phyloP scores from a whole-genome alignment of 768 basidiomycete species.

The Candolleomyces efflorescens region DNA sequence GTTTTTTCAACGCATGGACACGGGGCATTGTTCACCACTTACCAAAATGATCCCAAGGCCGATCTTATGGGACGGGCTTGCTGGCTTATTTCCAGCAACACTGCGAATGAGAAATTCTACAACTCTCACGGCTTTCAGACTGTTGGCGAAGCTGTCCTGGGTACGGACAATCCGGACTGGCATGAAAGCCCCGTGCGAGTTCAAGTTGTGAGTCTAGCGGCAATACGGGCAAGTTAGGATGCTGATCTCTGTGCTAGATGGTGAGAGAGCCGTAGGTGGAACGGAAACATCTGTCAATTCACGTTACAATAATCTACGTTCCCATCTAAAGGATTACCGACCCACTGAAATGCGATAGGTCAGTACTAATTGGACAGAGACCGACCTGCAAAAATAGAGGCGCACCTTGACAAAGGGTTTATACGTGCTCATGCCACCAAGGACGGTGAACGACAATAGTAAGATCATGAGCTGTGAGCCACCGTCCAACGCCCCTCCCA shows the following conservation, averaged over 20 bases:
- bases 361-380: neutral
- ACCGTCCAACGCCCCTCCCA: neutral
- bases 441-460: neutral
- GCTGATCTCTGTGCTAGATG: no score
- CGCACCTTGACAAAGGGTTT: neutral
- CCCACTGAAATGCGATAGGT: neutral
- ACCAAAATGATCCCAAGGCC: conserved; percentile 10
- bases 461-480: neutral
- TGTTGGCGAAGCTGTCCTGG: conserved; percentile 15
- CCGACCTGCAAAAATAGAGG: neutral
- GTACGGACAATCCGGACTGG: conserved; percentile 22
- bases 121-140: conserved; percentile 22
- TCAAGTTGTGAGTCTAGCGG: conserved; percentile 16
- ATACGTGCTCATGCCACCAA: neutral
- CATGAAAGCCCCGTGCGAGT: conserved; percentile 16
- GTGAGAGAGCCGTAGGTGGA: neutral
- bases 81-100: conserved; percentile 19
- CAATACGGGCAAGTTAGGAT: no score
- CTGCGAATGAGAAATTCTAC: conserved; percentile 21
- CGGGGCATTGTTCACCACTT: neutral
- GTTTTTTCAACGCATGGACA: neutral
- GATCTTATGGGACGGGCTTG: conserved; percentile 15
- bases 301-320: neutral
- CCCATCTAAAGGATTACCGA: neutral
- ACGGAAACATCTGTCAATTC: neutral